These are phyloP conservation scores for Diaporthe citrichinensis DNA, from an alignment of 2,329 filamentous ascomycete species.

Conservation along the genomic window DNA sequence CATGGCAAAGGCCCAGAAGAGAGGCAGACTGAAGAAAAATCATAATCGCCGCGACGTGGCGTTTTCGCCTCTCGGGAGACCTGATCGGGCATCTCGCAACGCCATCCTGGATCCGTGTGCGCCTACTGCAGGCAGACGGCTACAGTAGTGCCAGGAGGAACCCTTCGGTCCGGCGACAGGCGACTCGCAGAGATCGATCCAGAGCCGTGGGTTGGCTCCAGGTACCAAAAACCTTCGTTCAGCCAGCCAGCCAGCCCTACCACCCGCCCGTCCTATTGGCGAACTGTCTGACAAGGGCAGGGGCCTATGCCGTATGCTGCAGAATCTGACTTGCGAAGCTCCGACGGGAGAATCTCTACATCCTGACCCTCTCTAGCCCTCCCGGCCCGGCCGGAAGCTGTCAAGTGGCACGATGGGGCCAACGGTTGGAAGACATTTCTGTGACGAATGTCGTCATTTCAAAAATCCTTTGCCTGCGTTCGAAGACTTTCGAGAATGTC, in stretches of 20 bases:
- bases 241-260: conserved; percentile 2
- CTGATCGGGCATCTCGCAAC: conserved; percentile 1
- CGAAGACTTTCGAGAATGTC: neutral
- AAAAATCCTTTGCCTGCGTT: neutral
- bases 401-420: neutral
- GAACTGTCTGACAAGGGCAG: conserved; percentile 27
- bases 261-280: conserved; percentile 31
- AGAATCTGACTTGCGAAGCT: conserved; percentile 4
- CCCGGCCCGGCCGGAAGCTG: conserved; percentile 12
- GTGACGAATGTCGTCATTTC: neutral
- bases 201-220: conserved; percentile 23
- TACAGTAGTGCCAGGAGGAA: conserved; percentile 33
- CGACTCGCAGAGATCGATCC: conserved; percentile 17
- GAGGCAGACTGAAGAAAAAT: neutral
- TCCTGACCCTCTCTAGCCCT: neutral
- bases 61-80: conserved; percentile 21
- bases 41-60: conserved; percentile 4
- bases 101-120: conserved; percentile 3
- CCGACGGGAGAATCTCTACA: neutral
- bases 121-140: neutral
- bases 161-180: neutral
- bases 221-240: conserved; percentile 25
- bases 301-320: neutral
- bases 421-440: neutral
- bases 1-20: neutral